Evolutionary conservation across 257 asterid genomes (phyloP), one percentile per base, ranked within the genome.

Genomic region (Anisodus tanguticus): DNA sequence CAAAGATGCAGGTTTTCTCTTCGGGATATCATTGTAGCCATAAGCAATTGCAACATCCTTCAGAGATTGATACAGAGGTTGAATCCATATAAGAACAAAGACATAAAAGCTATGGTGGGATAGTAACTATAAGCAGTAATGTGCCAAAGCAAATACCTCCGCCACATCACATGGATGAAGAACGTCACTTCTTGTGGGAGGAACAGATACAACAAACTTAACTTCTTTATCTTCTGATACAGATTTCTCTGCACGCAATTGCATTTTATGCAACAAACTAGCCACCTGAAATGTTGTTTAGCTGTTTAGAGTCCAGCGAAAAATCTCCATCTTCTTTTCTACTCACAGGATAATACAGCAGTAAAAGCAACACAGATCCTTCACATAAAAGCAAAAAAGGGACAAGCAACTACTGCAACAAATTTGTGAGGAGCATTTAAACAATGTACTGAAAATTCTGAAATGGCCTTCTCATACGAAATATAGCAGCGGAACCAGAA

Each of bases 161-260:
- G 97, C 98, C 72, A 96, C 98, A 87, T 96, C 99, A 91, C 98
- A 93, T 67, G 99, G 93, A 91, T 96, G 98, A 84, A 94, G 98
- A 87, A 96, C 90, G 83, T 96, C 99, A 90, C 98, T 96, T 93
- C 99, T 91, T 43, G 97, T 93, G 43, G 98, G 98, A 79, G 99
- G 99, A 70, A 91, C 93, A 8, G 94, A 93, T 70, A 96, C 89
- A 58, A 89, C 90, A 84, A 91, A 91, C 85, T 88, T 85, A 71
- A 91, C 88, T 16, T 89, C 88, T 9, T 88, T 86, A 82, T 91
- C 91, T 88, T 88, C 88, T 37, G 93, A 87, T 62, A 83, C 76
- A 37, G 93, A 90, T 87, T 88, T 83, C 86, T 89, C 83, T 22
- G 93, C 97, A 67, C 88, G 92, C 58, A 96, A 86, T 90, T 96